phyloP scores from a whole-genome alignment of 139 green algal species.

The Yamagishiella unicocca region DNA sequence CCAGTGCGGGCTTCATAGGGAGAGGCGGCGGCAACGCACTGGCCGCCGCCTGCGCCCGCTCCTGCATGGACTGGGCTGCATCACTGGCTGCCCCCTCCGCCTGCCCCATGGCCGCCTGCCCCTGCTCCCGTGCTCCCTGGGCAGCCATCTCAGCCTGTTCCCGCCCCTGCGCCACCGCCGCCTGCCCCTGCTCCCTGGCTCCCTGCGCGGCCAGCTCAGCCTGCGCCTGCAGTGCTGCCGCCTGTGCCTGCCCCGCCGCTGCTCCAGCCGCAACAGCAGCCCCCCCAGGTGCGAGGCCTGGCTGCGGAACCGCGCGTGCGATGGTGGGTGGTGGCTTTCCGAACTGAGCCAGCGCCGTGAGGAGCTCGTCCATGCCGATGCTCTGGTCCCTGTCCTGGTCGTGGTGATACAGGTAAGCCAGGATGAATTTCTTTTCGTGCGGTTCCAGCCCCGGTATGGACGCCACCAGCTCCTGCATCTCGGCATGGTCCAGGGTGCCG shows the following conservation, averaged over 20 bases:
- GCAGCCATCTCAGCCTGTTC: too few relatives aligned
- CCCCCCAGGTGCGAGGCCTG: neutral
- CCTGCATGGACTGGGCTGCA: too few relatives aligned
- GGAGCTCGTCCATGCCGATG: constrained; percentile 47
- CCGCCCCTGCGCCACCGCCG: neutral
- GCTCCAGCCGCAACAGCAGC: neutral
- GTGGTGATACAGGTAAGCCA: constrained; percentile 50
- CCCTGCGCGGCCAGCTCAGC: neutral
- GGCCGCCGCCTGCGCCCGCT: neutral
- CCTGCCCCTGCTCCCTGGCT: neutral
- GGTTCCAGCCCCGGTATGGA: constrained; percentile 46
- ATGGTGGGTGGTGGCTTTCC: neutral
- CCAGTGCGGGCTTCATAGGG: neutral
- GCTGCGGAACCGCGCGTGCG: neutral
- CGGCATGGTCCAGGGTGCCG: constrained; percentile 14
- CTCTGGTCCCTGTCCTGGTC: constrained; percentile 32
- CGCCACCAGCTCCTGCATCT: constrained; percentile 46
- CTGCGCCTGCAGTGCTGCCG: neutral
- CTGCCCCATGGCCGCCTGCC: too few relatives aligned
- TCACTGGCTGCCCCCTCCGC: too few relatives aligned
- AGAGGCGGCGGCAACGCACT: neutral
- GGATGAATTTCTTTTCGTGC: constrained; percentile 54
- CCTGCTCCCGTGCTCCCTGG: too few relatives aligned
- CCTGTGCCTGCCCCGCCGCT: too few relatives aligned
- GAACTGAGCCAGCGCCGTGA: neutral